Conservation (phyloP, 2,329 filamentous ascomycete species). For the Mariannaea sp. region DNA sequence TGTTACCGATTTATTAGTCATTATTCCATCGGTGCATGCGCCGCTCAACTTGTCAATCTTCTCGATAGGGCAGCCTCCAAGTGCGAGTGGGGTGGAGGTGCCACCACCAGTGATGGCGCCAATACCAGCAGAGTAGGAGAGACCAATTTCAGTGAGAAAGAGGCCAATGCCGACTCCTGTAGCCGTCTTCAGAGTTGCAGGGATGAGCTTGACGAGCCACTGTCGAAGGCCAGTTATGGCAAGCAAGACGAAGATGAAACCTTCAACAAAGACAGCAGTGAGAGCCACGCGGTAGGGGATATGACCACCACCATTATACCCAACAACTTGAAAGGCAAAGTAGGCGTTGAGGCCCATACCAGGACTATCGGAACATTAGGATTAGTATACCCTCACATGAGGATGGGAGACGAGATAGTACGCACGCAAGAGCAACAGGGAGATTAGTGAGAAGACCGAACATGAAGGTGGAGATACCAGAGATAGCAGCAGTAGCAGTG, state of each 20-base stretch:
- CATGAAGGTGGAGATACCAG: constrained; percentile 73
- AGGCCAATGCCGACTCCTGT: constrained; percentile 69
- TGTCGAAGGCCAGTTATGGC: constrained; percentile 72
- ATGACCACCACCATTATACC: constrained; percentile 59
- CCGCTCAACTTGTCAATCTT: constrained; percentile 55
- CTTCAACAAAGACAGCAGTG: constrained; percentile 68
- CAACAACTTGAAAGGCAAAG: constrained; percentile 70
- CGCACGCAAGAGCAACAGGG: constrained; percentile 55
- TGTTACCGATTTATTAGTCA: constrained; percentile 74
- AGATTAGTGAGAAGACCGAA: constrained; percentile 85
- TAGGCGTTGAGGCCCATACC: constrained; percentile 72
- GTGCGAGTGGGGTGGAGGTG: constrained; percentile 69
- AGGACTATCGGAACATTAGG: constrained; percentile 49
- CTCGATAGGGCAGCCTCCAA: constrained; percentile 71
- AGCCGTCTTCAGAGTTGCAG: constrained; percentile 67
- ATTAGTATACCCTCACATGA: constrained; percentile 4
- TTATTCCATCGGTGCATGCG: constrained; percentile 64
- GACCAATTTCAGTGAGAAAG: constrained; percentile 66
- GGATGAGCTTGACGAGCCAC: constrained; percentile 71
- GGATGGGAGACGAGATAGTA: background rate
- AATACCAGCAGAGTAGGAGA: constrained; percentile 81
- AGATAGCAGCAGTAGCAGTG: constrained; percentile 80
- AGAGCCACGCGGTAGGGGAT: constrained; percentile 65
- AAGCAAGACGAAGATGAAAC: constrained; percentile 67
- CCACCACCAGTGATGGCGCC: constrained; percentile 75